Conservation (phyloP, 768 basidiomycete species). For the Pisolithus marmoratus region DNA sequence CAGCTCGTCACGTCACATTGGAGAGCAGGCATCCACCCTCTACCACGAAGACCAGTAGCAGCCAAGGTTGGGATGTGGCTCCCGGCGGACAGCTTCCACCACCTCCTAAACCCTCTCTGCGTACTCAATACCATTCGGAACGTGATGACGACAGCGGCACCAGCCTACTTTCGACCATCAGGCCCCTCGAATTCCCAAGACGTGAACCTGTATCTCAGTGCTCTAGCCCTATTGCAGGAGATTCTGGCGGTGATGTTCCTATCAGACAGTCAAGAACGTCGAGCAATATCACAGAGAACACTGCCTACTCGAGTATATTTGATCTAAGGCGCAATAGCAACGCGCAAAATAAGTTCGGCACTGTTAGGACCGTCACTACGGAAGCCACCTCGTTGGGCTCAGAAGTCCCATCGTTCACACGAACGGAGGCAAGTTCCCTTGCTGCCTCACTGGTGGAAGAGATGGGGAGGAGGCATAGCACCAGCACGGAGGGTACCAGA, state of each 20-base stretch:
- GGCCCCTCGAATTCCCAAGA: slow-evolving; percentile 24
- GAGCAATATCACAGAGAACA: slow-evolving; percentile 51
- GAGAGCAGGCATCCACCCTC: slow-evolving; percentile 7
- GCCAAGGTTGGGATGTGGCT: slow-evolving; percentile 32
- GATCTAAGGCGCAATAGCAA: slow-evolving; percentile 42
- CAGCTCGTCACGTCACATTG: slow-evolving; percentile 23
- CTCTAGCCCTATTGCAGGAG: slow-evolving; percentile 28
- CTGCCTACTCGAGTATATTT: slow-evolving; percentile 56
- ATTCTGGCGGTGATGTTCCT: slow-evolving; percentile 30
- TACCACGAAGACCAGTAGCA: slow-evolving; percentile 5
- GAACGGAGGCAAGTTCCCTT: slow-evolving; percentile 57
- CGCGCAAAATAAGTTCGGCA: slow-evolving; percentile 61
- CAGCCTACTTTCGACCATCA: slow-evolving; percentile 11
- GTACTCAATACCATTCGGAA: slow-evolving; percentile 29
- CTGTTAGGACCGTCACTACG: slow-evolving; percentile 77
- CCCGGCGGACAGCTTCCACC: slow-evolving; percentile 27
- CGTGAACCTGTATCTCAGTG: slow-evolving; percentile 36
- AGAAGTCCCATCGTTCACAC: slow-evolving; percentile 59
- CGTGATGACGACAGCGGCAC: slow-evolving; percentile 6
- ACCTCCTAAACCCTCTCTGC: slow-evolving; percentile 50
- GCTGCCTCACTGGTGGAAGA: slow-evolving; percentile 45
- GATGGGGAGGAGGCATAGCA: slow-evolving; percentile 32
- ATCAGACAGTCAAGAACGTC: slow-evolving; percentile 61
- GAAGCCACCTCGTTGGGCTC: slow-evolving; percentile 62
- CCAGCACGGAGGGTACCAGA: slow-evolving; percentile 21